These are phyloP conservation scores for Alternaria incomplexa DNA, from an alignment of 2,329 filamentous ascomycete species.

Conservation along the genomic window DNA sequence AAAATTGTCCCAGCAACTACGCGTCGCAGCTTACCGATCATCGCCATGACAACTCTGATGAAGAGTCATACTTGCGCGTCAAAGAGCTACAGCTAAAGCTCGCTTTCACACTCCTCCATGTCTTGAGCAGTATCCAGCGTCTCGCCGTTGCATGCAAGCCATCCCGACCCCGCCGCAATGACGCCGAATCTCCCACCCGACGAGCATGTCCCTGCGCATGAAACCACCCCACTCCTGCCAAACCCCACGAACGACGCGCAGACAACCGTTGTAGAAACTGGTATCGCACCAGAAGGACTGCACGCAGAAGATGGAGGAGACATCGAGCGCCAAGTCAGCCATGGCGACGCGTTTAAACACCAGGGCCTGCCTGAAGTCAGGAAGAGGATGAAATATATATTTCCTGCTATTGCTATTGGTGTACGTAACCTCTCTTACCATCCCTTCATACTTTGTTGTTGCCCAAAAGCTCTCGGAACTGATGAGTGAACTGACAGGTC, in stretches of 20 bases:
- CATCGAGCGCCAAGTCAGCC: slow-evolving; percentile 45
- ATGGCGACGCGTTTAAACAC: slow-evolving; percentile 45
- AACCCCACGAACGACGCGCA: slow-evolving; percentile 17
- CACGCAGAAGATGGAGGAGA: slow-evolving; percentile 32
- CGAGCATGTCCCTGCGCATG: slow-evolving; percentile 19
- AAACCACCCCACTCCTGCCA: slow-evolving; percentile 56
- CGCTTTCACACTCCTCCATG: not conserved
- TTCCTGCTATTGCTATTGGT: slow-evolving; percentile 67
- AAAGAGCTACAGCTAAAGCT: not conserved
- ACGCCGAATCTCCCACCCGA: not conserved
- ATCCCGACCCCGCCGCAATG: slow-evolving; percentile 7
- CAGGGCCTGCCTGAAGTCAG: slow-evolving; percentile 57
- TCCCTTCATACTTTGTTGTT: too few species aligned
- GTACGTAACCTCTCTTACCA: slow-evolving; percentile 55
- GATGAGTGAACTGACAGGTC: slow-evolving; percentile 55
- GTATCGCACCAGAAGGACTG: slow-evolving; percentile 31
- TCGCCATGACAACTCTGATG: not conserved
- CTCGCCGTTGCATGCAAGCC: not conserved
- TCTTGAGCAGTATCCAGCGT: not conserved
- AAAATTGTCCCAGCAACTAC: not conserved
- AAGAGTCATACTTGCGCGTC: not conserved
- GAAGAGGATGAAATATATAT: slow-evolving; percentile 61
- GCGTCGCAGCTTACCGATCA: not conserved
- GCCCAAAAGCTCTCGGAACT: not conserved
- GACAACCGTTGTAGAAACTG: slow-evolving; percentile 31